A percentile compares a stretch with the other conserved stretches of the same genome.
Evolutionary conservation across 1,284 basidiomycete genomes (phyloP).

Genomic region (Termitomyces sp.): DNA sequence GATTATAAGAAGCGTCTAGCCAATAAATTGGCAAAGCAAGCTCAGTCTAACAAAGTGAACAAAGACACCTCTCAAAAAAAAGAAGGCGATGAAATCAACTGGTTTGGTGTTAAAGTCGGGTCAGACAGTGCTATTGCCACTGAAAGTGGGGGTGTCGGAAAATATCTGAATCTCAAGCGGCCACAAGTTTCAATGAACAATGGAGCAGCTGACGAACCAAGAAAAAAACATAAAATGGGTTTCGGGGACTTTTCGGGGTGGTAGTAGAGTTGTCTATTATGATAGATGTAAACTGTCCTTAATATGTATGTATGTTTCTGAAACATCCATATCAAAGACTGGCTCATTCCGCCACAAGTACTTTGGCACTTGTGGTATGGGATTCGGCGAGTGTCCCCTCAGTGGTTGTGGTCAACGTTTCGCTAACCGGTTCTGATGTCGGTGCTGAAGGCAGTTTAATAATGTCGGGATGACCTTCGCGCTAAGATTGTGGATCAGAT

Average conservation of each 20-base stretch:
- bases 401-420: constrained; percentile 4
- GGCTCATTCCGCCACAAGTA: constrained; percentile 39
- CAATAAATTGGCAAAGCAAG: constrained; percentile 67
- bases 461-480: neutral
- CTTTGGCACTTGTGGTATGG: constrained; percentile 17
- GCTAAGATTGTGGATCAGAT: neutral
- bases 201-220: constrained; percentile 41
- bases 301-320: neutral
- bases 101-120: constrained; percentile 80
- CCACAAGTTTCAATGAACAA: constrained; percentile 29
- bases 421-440: constrained; percentile 16
- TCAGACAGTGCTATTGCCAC: constrained; percentile 29
- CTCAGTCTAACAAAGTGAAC: constrained; percentile 52
- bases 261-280: constrained; percentile 30
- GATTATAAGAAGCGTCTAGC: constrained; percentile 74
- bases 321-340: neutral
- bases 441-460: constrained; percentile 29
- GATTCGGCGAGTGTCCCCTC: constrained; percentile 15
- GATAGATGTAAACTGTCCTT: no score
- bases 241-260: constrained; percentile 79
- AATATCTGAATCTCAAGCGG: constrained; percentile 62
- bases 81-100: constrained; percentile 68
- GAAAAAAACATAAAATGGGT: constrained; percentile 71
- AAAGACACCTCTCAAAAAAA: constrained; percentile 30
- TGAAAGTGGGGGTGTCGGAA: constrained; percentile 41